Evolutionary conservation across 179 eudicot genomes (phyloP), one percentile per base, ranked within the genome.

Genomic region (Beta macrorhiza): DNA sequence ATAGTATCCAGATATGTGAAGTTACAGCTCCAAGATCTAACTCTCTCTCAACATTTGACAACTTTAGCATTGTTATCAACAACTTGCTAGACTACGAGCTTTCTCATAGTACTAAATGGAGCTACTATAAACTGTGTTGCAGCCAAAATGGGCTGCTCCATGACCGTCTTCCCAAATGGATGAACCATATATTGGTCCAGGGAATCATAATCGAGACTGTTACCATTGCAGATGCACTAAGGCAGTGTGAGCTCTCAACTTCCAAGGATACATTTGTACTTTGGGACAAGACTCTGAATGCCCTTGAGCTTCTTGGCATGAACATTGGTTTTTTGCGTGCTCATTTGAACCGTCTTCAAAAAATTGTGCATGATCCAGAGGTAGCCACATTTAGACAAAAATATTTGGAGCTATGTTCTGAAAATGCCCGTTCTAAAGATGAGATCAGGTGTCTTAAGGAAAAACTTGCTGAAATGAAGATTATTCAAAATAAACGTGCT

Each of bases 301-400:
- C 90, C 12, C 86, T 90, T 73, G 90, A 91, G 57, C 85, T 83
- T 49, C n/a, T 91, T 77, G 94, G 92, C 15, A 85, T 89, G 89
- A 79, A 86, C 47, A 89, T 89, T 52, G 89, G 89, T 2, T 91
- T 90, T 78, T 37, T 91, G 72, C 79, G 84, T 15, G 83, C 80
- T 37, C 87, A 85, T 25, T 53, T 87, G 25, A n/a, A 29, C 4
- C 25, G 64, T 63, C 81, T 91, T 52, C 76, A 42, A 0, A 79
- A 37, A 37, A 64, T 91, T 49, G 90, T 83, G 6, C 81, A 78
- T 42, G 87, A 89, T 14, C 75, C 89, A 3, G 82, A 85, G 79
- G 90, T 71, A 55, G 83, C 79, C 8, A 22, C 19, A 15, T 83
- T 83, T 8, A 55, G 79, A 14, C 84, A 84, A 67, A 81, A 61